Base-by-base conservation (phyloP, 179 eudicot species). In the Heliamphora pulchella region DNA sequence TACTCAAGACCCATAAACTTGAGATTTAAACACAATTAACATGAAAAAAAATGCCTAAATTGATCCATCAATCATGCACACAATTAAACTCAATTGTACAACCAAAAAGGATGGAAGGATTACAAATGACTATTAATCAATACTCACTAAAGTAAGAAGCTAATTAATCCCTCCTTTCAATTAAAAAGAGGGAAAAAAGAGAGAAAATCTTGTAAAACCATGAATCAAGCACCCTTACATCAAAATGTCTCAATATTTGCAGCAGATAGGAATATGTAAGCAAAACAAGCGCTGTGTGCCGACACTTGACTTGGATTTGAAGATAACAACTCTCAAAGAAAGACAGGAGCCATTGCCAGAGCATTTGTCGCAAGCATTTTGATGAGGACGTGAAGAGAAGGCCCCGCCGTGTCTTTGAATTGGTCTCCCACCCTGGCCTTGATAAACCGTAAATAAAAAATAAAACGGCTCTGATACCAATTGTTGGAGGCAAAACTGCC, bases 331-430 rank as follows among this genome's bases (percentile, higher is more conserved):
- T 63, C 55, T 81, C 81, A 94, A 80, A 94, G 93, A 82, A 94
- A 94, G 75, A 94, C 77, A 8, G 98, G 98, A 58, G 98, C 98
- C 98, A 94, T 92, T 31, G 92, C 98, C 9, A 94, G 91, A 18
- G 98, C 92, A 58, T 92, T 94, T 1, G 98, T 94, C 5, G 97
- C 97, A 47, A 94, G 89, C 98, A 94, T 90, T 74, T 94, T 94
- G 82, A 94, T 94, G 67, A 94, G 92, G 50, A 94, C 98, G 79
- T 94, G 98, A 78, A 94, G 84, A 4, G 98, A 94, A 31, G 98
- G 98, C 77, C 98, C 98, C 3, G 98, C 98, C 53, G 98, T 94
- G 82, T 94, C 98, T 86, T 94, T 94, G 71, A 94, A 94, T 51
- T 97, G 98, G 74, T 94, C 97, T 83, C 98, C 98, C 58, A 94